Evolutionary conservation across 257 asterid genomes (phyloP).

Genomic region (Knoxia roxburghii): DNA sequence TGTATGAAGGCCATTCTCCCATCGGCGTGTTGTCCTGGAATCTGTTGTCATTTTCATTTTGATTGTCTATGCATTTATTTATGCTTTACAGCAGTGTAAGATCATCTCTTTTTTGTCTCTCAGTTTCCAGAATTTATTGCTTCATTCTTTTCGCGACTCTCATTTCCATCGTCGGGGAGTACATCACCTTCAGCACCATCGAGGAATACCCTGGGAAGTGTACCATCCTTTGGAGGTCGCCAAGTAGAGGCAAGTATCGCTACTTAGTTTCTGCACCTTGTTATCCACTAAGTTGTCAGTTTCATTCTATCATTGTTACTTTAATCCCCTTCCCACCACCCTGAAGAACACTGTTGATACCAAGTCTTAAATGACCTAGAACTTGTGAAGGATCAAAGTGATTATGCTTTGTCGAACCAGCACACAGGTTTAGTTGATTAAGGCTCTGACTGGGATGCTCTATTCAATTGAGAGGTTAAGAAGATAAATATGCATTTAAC

Average conservation of each 20-base stretch:
- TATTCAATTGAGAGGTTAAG: background rate
- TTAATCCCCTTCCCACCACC: background rate
- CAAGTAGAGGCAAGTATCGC: slow-evolving; percentile 48
- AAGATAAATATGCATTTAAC: background rate
- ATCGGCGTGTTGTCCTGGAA: background rate
- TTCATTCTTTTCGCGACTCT: slow-evolving; percentile 69
- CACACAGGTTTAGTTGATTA: background rate
- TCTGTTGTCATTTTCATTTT: background rate
- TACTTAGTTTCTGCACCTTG: background rate
- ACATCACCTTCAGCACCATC: slow-evolving; percentile 54
- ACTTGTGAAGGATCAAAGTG: background rate
- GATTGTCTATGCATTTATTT: background rate
- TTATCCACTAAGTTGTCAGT: background rate
- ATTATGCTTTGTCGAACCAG: background rate
- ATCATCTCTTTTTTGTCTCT: slow-evolving; percentile 11
- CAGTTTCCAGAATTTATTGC: slow-evolving; percentile 86
- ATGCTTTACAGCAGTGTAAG: slow-evolving; percentile 15
- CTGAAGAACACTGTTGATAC: background rate
- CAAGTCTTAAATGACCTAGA: background rate
- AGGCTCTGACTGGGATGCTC: background rate
- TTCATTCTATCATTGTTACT: no score
- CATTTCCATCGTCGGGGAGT: slow-evolving; percentile 62
- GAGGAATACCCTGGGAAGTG: slow-evolving; percentile 56
- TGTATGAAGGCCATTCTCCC: background rate
- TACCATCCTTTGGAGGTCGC: slow-evolving; percentile 47